Evolutionary conservation across 768 basidiomycete species (phyloP).

Genomic region (Mycena leptocephala): DNA sequence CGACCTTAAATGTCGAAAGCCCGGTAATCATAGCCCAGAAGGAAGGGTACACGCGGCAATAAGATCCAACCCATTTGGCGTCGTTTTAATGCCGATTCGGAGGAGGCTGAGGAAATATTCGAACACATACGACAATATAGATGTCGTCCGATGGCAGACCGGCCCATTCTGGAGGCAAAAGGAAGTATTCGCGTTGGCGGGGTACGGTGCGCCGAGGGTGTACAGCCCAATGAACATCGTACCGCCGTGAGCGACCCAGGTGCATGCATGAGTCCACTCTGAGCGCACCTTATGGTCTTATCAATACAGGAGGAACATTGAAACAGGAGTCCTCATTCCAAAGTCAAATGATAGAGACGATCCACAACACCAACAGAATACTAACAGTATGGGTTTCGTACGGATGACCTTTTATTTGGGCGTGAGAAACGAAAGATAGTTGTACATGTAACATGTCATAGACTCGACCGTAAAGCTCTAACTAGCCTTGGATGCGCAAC

Average conservation of each 20-base stretch:
- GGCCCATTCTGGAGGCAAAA: constrained; percentile 70
- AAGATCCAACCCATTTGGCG: constrained; percentile 53
- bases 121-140: constrained; percentile 63
- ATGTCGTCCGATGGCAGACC: constrained; percentile 90
- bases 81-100: constrained; percentile 56
- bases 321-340: no score
- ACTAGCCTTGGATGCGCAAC: no score
- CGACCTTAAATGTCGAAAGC: constrained; percentile 59
- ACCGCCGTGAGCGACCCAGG: constrained; percentile 76
- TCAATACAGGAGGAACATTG: not conserved
- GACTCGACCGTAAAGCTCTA: no score
- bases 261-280: constrained; percentile 79
- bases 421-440: no score
- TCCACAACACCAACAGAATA: no score
- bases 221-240: constrained; percentile 77
- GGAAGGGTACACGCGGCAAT: constrained; percentile 73
- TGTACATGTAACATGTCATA: no score
- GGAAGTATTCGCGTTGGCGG: constrained; percentile 69
- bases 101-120: no score
- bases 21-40: constrained; percentile 93
- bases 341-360: no score
- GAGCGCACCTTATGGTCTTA: constrained; percentile 64
- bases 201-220: constrained; percentile 78
- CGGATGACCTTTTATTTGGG: no score
- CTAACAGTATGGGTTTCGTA: no score